phyloP scores from a whole-genome alignment of 495 filamentous ascomycete species.

The Oidiodendron maius region DNA sequence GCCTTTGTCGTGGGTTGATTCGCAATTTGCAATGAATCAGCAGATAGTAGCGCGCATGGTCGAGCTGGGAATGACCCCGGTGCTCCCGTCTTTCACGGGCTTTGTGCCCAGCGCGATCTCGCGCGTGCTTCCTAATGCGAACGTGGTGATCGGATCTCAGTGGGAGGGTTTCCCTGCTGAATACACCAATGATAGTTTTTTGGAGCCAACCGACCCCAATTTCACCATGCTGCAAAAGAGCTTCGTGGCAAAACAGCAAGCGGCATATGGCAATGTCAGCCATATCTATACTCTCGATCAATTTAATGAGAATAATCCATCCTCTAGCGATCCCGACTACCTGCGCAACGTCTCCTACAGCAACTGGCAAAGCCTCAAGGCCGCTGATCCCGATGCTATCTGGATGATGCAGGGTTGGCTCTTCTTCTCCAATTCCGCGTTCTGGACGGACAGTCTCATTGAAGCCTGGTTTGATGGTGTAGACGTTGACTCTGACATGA shows the following conservation, averaged over 20 bases:
- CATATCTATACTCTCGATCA: slow-evolving; percentile 47
- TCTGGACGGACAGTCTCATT: slow-evolving; percentile 45
- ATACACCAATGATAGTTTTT: slow-evolving; percentile 43
- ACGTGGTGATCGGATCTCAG: slow-evolving; percentile 36
- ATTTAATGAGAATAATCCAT: slow-evolving; percentile 47
- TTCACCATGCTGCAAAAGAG: slow-evolving; percentile 38
- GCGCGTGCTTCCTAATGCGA: slow-evolving; percentile 34
- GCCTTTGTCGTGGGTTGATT: slow-evolving; percentile 37
- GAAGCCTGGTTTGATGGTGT: slow-evolving; percentile 45
- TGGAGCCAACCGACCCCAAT: slow-evolving; percentile 43
- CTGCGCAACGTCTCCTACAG: slow-evolving; percentile 38
- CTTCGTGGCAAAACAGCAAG: slow-evolving; percentile 43
- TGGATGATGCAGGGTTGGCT: slow-evolving; percentile 55
- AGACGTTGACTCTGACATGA: slow-evolving; percentile 36
- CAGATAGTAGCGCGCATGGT: slow-evolving; percentile 44
- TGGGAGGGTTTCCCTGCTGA: slow-evolving; percentile 36
- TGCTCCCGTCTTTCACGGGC: slow-evolving; percentile 41
- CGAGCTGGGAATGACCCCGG: slow-evolving; percentile 47
- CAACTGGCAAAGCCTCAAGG: slow-evolving; percentile 39
- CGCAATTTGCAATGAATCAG: slow-evolving; percentile 39
- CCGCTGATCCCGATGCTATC: slow-evolving; percentile 39
- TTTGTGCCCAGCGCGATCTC: slow-evolving; percentile 38
- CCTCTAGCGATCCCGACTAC: slow-evolving; percentile 38
- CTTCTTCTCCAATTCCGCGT: slow-evolving; percentile 36
- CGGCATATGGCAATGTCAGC: slow-evolving; percentile 42